Evolutionary conservation across 495 filamentous ascomycete genomes (phyloP), one percentile per base, ranked within the genome.

Genomic region (Tuber calosporum): DNA sequence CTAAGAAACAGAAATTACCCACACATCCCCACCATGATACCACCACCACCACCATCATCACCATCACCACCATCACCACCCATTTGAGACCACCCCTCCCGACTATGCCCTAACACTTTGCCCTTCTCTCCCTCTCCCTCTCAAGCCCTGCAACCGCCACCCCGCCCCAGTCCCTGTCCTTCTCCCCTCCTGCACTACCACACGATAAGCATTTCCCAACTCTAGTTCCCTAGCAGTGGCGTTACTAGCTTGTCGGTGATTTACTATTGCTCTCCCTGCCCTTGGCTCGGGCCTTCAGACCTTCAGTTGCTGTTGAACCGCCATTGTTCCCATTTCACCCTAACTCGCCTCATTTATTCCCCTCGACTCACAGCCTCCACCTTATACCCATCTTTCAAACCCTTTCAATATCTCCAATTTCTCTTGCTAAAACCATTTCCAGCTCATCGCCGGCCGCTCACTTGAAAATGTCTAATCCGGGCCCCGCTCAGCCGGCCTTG

Each of bases 401-500:
- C 8, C 22, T 13, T 9, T 20, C 45, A 53, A 26, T n/a, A 3
- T 53, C 45, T 26, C 45, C 22, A 53, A 9, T 26, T 11, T 9
- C 45, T 58, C 22, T 58, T 58, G 48, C 48, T 58, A 58, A 58
- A 58, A 26, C 8, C 11, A 13, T 58, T 58, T 26, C 48, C 48
- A 58, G 48, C n/a, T 58, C 53, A 26, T 30, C 48, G 5, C 48
- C n/a, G 3, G n/a, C 53, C 26, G 17, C 2, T 4, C n/a, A 1
- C 15, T 30, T 13, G 20, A 30, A 62, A 30, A 62, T 62, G 53
- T 62, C 53, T 62, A 62, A 62, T 17, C 53, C 53, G 53, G 53
- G 53, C n/a, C n/a, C 53, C n/a, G 53, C 53, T 30, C 53, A 62
- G n/a, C n/a, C 87, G 53, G 53, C 88, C 69, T 84, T 97, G 40